Conservation (phyloP, 1,139 yeast genomes). For the Trichomonascaceae sp. region DNA sequence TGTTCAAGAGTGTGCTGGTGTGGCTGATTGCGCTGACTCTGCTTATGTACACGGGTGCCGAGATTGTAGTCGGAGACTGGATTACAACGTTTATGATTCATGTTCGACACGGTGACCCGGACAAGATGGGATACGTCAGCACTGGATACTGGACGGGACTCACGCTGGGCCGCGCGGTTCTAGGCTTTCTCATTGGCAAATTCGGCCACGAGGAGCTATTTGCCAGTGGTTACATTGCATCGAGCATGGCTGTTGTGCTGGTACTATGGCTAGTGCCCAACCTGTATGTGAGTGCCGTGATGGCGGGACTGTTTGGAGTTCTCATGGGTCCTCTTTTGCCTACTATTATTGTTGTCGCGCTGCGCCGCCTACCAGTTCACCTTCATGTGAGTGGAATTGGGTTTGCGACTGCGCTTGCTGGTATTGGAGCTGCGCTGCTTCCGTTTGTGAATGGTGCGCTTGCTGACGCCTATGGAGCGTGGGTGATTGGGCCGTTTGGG, state of each 20-base stretch:
- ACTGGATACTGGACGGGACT: slow-evolving; percentile 64
- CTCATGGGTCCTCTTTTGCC: slow-evolving; percentile 73
- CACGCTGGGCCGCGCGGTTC: slow-evolving; percentile 41
- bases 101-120: slow-evolving; percentile 35
- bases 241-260: slow-evolving; percentile 11
- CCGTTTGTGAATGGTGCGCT: slow-evolving; percentile 18
- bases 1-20: slow-evolving; percentile 25
- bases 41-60: slow-evolving; percentile 52
- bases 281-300: slow-evolving; percentile 15
- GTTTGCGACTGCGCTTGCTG: slow-evolving; percentile 61
- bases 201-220: slow-evolving; percentile 10
- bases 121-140: slow-evolving; percentile 44
- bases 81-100: slow-evolving; percentile 46
- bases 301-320: slow-evolving; percentile 44
- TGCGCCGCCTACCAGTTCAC: slow-evolving; percentile 45
- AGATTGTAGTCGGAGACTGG: slow-evolving; percentile 60
- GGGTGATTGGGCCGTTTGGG: slow-evolving; percentile 15
- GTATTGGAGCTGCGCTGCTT: slow-evolving; percentile 54
- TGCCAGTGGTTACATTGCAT: slow-evolving; percentile 8
- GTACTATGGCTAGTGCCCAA: slow-evolving; percentile 16
- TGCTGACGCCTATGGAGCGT: slow-evolving; percentile 13
- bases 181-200: slow-evolving; percentile 22
- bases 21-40: slow-evolving; percentile 46
- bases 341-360: slow-evolving; percentile 52
- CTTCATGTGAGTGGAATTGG: slow-evolving; percentile 59